Conservation (phyloP, 495 filamentous ascomycete species). For the Halenospora varia region DNA sequence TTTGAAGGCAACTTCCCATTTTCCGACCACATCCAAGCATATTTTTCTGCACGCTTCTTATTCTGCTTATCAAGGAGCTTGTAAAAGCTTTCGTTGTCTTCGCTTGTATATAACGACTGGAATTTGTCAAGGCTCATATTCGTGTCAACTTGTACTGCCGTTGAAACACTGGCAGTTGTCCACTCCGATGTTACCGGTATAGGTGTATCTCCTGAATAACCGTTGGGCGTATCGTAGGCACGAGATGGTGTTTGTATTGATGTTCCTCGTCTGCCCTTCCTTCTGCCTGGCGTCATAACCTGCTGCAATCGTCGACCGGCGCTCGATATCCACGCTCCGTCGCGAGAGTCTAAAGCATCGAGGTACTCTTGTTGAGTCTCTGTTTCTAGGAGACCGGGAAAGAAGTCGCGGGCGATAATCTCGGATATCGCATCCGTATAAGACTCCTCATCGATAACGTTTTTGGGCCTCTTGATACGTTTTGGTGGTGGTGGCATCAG, state of each 20-base stretch:
- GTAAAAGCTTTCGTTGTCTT: slow-evolving; percentile 96
- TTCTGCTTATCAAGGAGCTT: slow-evolving; percentile 90
- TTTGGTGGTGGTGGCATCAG: slow-evolving; percentile 91
- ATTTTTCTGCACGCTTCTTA: slow-evolving; percentile 70
- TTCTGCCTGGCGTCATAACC: slow-evolving; percentile 71
- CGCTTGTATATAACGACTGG: slow-evolving; percentile 89
- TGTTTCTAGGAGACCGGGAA: slow-evolving; percentile 82
- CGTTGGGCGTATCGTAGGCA: slow-evolving; percentile 45
- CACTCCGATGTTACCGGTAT: slow-evolving; percentile 47
- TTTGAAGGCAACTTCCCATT: slow-evolving; percentile 86
- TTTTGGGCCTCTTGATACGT: slow-evolving; percentile 87
- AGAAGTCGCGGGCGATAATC: slow-evolving; percentile 96
- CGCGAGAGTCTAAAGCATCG: slow-evolving; percentile 79
- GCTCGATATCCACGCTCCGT: slow-evolving; percentile 81
- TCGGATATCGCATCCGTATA: slow-evolving; percentile 89
- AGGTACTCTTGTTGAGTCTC: slow-evolving; percentile 89
- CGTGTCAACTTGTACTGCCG: slow-evolving; percentile 60
- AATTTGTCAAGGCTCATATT: slow-evolving; percentile 80
- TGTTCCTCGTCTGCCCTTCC: slow-evolving; percentile 40
- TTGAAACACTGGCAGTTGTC: slow-evolving; percentile 25
- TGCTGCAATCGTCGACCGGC: slow-evolving; percentile 68
- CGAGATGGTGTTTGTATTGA: slow-evolving; percentile 29
- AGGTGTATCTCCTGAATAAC: slow-evolving; percentile 64
- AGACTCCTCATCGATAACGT: slow-evolving; percentile 87
- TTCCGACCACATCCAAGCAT: slow-evolving; percentile 76